Evolutionary conservation across 192 early-diverging fungal species (phyloP).

Genomic region (Powellomyces hirtus): DNA sequence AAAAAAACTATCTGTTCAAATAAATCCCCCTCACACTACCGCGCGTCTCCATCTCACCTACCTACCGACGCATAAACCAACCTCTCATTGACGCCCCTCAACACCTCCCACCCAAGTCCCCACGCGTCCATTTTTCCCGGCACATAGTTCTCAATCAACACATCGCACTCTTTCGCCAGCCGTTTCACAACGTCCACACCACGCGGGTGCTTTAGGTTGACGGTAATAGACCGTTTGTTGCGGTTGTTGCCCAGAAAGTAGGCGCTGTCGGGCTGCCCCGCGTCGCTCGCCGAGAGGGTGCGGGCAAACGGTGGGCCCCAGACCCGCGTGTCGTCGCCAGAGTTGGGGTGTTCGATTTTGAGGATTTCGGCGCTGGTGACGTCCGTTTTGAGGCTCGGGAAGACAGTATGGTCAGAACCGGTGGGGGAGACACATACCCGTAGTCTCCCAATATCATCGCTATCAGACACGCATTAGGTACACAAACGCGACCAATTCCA

Average conservation of each 20-base stretch:
- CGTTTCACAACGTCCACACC: slow-evolving; percentile 66
- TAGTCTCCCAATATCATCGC: slow-evolving; percentile 38
- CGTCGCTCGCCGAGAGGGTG: slow-evolving; percentile 30
- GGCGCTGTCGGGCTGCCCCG: slow-evolving; percentile 60
- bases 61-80: slow-evolving; percentile 88
- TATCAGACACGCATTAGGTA: background rate
- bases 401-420: slow-evolving; percentile 1
- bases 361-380: slow-evolving; percentile 87
- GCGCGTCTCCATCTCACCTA: too few relatives aligned
- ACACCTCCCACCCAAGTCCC: slow-evolving; percentile 74
- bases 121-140: slow-evolving; percentile 79
- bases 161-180: slow-evolving; percentile 68
- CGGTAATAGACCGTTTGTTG: slow-evolving; percentile 86
- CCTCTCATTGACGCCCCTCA: slow-evolving; percentile 66
- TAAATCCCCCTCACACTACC: too few relatives aligned
- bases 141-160: slow-evolving; percentile 90
- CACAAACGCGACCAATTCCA: background rate
- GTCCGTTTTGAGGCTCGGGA: slow-evolving; percentile 40
- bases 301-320: slow-evolving; percentile 63
- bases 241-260: slow-evolving; percentile 92
- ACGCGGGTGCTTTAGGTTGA: slow-evolving; percentile 71
- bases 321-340: slow-evolving; percentile 85
- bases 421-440: slow-evolving; percentile 4
- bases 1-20: too few relatives aligned
- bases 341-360: slow-evolving; percentile 81